Evolutionary conservation across 2,329 filamentous ascomycete species (phyloP).

Genomic region (Ophiostoma sp.): DNA sequence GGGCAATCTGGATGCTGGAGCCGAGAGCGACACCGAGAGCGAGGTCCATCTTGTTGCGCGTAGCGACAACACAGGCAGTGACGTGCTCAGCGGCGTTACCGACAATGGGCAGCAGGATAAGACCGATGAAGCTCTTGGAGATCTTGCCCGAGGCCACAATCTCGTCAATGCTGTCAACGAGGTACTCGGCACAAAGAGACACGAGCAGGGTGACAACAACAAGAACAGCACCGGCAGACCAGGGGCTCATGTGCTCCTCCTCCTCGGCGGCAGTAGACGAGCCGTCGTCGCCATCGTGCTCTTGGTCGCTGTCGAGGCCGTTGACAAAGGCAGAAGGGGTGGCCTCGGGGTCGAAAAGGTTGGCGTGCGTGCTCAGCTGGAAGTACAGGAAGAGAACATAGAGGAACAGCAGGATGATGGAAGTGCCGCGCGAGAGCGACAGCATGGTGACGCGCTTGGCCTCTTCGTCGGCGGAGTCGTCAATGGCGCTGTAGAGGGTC

Average conservation of each 20-base stretch:
- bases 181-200: constrained; percentile 73
- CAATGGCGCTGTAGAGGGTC: constrained; percentile 63
- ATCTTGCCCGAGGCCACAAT: constrained; percentile 57
- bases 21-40: constrained; percentile 78
- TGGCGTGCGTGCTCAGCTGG: constrained; percentile 69
- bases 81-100: constrained; percentile 79
- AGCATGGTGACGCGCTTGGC: constrained; percentile 55
- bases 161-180: constrained; percentile 66
- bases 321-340: constrained; percentile 27
- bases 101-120: constrained; percentile 78
- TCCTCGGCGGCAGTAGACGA: constrained; percentile 40
- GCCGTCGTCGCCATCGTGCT: constrained; percentile 26
- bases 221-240: constrained; percentile 61
- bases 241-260: constrained; percentile 52
- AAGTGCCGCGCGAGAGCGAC: constrained; percentile 67
- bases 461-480: constrained; percentile 38
- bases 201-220: constrained; percentile 65
- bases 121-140: constrained; percentile 69
- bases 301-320: constrained; percentile 23
- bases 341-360: constrained; percentile 60
- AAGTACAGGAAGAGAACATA: constrained; percentile 75
- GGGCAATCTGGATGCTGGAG: constrained; percentile 75
- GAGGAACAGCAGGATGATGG: constrained; percentile 67
- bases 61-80: constrained; percentile 71
- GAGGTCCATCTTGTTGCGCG: constrained; percentile 70